phyloP scores from a whole-genome alignment of 2,329 filamentous ascomycete genomes.

The Sarocladiaceae sp. region DNA sequence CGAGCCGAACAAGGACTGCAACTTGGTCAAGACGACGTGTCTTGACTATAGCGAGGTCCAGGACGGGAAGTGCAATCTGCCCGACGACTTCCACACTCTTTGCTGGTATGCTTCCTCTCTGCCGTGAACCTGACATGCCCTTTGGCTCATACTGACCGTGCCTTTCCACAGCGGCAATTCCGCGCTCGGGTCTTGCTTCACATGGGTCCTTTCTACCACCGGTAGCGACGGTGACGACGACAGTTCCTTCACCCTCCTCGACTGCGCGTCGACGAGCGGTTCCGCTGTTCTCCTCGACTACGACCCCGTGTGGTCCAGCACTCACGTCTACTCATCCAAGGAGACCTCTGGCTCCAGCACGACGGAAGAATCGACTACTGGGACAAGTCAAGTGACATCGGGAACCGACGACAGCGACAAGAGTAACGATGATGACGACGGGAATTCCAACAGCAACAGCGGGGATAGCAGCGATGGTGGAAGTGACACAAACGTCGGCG shows the following conservation, averaged over 20 bases:
- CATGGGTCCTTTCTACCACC: constrained; percentile 21
- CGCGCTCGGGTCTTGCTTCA: constrained; percentile 19
- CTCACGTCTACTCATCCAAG: constrained; percentile 14
- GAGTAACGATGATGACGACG: constrained; percentile 10
- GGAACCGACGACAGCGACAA: constrained; percentile 10
- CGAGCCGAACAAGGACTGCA: constrained; percentile 20
- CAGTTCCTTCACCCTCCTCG: constrained; percentile 19
- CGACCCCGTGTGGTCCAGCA: constrained; percentile 19
- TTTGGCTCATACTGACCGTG: neutral
- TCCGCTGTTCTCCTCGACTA: constrained; percentile 22
- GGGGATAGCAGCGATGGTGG: constrained; percentile 20
- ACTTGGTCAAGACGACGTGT: constrained; percentile 25
- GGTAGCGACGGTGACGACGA: constrained; percentile 12
- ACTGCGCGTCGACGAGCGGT: constrained; percentile 20
- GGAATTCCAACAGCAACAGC: constrained; percentile 22
- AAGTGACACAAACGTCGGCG: constrained; percentile 28
- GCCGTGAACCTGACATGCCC: constrained; percentile 8
- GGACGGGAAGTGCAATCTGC: constrained; percentile 19
- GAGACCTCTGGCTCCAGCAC: constrained; percentile 4
- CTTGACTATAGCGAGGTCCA: constrained; percentile 22
- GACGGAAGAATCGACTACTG: constrained; percentile 4
- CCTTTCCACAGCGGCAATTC: constrained; percentile 12
- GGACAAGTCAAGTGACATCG: neutral
- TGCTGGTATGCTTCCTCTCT: constrained; percentile 25
- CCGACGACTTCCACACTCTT: constrained; percentile 25